Conservation (phyloP, 2,329 filamentous ascomycete species). For the Diplodia scrobiculata region DNA sequence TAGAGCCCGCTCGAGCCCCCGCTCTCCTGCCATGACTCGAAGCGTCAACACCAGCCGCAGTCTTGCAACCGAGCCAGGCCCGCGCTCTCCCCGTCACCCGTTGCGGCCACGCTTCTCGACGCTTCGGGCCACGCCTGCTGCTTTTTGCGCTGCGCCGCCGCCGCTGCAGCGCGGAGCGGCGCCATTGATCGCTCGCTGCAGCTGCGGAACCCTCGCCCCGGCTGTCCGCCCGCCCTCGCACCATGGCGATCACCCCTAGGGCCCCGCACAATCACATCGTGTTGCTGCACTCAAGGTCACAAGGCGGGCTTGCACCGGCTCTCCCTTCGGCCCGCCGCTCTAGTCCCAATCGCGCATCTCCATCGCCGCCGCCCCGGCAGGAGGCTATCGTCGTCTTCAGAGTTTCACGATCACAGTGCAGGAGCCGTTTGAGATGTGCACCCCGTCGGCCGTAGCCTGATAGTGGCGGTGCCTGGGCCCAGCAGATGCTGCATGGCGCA, state of each 20-base stretch:
- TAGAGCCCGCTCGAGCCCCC: neutral
- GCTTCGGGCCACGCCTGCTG: neutral
- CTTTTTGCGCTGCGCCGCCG: neutral
- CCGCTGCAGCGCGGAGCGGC: neutral
- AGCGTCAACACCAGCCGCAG: conserved; percentile 17
- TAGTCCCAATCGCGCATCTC: neutral
- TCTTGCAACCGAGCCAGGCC: conserved; percentile 23
- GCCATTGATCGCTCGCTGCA: conserved; percentile 4
- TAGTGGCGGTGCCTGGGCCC: neutral
- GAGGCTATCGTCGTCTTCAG: neutral
- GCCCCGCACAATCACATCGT: conserved; percentile 25
- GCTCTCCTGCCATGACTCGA: conserved; percentile 24
- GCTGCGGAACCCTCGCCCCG: conserved; percentile 1
- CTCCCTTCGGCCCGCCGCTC: conserved; percentile 6
- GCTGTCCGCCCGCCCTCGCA: conserved; percentile 7
- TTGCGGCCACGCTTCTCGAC: conserved; percentile 13
- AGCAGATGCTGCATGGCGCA: conserved; percentile 8
- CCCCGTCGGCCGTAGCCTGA: neutral
- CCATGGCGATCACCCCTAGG: conserved; percentile 17
- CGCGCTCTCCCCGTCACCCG: conserved; percentile 3
- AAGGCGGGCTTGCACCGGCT: conserved; percentile 11
- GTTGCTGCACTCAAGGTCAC: conserved; percentile 23
- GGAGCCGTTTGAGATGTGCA: conserved; percentile 6
- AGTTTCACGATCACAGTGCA: conserved; percentile 8
- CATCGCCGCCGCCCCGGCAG: neutral